Evolutionary conservation across 208 protist genomes (phyloP).

Genomic region (Acanthamoeba triangularis): DNA sequence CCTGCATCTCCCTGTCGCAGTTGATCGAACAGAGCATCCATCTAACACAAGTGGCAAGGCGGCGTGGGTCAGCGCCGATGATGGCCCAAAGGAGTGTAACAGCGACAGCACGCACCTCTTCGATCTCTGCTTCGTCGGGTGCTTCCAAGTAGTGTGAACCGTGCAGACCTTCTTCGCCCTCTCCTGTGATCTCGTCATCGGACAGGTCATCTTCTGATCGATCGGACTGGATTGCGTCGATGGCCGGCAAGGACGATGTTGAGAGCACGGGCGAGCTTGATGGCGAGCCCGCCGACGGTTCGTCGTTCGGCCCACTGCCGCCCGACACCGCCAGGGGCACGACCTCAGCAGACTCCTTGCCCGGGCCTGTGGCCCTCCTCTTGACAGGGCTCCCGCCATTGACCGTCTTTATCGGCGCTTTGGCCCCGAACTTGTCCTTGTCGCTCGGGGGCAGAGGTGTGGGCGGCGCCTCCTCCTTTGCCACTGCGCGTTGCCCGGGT

Average conservation of each 20-base stretch:
- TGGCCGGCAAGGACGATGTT: neutral
- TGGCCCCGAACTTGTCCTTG: neutral
- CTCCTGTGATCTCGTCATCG: slow-evolving; percentile 14
- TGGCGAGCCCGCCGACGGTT: neutral
- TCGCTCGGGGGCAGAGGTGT: neutral
- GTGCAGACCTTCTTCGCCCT: neutral
- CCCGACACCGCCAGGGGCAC: neutral
- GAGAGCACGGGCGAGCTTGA: neutral
- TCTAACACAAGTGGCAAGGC: neutral
- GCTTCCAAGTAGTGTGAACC: neutral
- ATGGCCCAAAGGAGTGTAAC: neutral
- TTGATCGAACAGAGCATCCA: slow-evolving; percentile 63
- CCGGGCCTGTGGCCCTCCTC: neutral
- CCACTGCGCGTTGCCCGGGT: neutral
- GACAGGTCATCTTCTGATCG: neutral
- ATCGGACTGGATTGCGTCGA: neutral
- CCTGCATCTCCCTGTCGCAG: neutral
- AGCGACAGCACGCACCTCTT: neutral
- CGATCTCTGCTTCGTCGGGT: slow-evolving; percentile 46
- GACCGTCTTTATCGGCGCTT: neutral
- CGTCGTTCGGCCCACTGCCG: neutral
- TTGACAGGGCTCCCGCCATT: neutral
- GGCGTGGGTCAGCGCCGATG: neutral
- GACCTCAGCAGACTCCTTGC: neutral
- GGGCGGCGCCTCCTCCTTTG: neutral